Evolutionary conservation across 2,329 filamentous ascomycete genomes (phyloP).

Genomic region (Aspergillus neotritici): DNA sequence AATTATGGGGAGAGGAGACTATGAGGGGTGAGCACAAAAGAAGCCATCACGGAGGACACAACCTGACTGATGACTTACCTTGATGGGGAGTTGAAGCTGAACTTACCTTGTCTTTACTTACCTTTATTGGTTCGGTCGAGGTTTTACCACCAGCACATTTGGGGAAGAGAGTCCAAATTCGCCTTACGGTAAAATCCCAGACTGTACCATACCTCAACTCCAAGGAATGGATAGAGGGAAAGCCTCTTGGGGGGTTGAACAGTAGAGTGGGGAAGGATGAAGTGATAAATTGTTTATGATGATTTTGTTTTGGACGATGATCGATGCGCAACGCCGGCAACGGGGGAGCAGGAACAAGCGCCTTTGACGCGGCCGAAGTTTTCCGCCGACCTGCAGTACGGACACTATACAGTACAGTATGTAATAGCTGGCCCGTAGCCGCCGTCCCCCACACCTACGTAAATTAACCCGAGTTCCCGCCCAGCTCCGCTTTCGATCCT

Average conservation of each 20-base stretch:
- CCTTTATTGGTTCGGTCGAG: conserved; percentile 1
- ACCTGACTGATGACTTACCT: not conserved
- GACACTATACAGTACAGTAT: not conserved
- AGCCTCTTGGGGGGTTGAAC: not conserved
- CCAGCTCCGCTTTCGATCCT: not conserved
- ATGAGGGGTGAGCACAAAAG: not conserved
- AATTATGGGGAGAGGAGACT: conserved; percentile 3
- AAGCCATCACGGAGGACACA: not conserved
- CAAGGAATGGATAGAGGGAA: not conserved
- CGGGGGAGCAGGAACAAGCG: conserved; percentile 14
- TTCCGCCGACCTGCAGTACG: conserved; percentile 11
- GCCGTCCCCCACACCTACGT: conserved; percentile 14
- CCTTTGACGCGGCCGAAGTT: conserved; percentile 15
- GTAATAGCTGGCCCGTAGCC: conserved; percentile 1
- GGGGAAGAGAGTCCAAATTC: not conserved
- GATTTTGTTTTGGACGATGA: conserved; percentile 6
- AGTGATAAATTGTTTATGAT: conserved; percentile 13
- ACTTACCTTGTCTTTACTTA: conserved; percentile 13
- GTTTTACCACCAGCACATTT: not conserved
- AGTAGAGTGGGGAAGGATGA: not conserved
- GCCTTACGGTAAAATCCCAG: not conserved
- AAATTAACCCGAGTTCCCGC: conserved; percentile 2
- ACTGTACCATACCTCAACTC: conserved; percentile 5
- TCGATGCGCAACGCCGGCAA: conserved; percentile 10
- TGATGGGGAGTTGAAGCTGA: not conserved